Evolutionary conservation across 1,284 basidiomycete genomes (phyloP).

Genomic region (Apiotrichum gracile): DNA sequence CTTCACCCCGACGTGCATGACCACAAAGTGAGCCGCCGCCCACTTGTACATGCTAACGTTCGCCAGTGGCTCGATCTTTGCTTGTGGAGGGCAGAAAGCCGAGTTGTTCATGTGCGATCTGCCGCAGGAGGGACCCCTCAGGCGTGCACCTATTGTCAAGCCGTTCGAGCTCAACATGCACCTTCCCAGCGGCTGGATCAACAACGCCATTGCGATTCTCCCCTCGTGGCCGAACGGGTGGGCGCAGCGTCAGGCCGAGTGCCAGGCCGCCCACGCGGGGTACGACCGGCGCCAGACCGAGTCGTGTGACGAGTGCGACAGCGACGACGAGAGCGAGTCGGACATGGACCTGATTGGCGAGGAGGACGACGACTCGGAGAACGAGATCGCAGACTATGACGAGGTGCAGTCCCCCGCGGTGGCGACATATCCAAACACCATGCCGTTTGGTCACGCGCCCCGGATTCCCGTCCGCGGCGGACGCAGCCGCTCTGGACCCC

Average conservation of each 20-base stretch:
- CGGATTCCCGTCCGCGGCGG: slow-evolving; percentile 22
- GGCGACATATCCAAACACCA: slow-evolving; percentile 45
- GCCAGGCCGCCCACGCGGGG: slow-evolving; percentile 4
- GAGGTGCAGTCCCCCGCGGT: slow-evolving; percentile 19
- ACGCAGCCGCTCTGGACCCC: slow-evolving; percentile 7
- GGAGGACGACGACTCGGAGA: slow-evolving; percentile 9
- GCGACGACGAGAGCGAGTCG: background rate
- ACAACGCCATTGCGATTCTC: slow-evolving; percentile 45
- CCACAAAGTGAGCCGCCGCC: too few relatives aligned
- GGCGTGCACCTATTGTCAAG: slow-evolving; percentile 13
- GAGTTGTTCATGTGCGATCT: slow-evolving; percentile 40
- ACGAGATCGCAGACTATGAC: slow-evolving; percentile 13
- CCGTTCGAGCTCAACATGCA: slow-evolving; percentile 29
- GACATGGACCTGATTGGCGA: slow-evolving; percentile 7
- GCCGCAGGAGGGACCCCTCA: slow-evolving; percentile 10
- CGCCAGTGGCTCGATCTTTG: slow-evolving; percentile 34
- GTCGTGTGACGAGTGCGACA: slow-evolving; percentile 5
- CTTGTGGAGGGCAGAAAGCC: slow-evolving; percentile 45
- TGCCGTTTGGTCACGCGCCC: slow-evolving; percentile 35
- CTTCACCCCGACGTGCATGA: slow-evolving; percentile 36
- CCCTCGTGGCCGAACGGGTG: slow-evolving; percentile 36
- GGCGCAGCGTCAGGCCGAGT: slow-evolving; percentile 15
- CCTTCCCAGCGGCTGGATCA: slow-evolving; percentile 39
- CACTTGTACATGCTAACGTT: too few relatives aligned
- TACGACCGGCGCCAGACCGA: slow-evolving; percentile 1